Evolutionary conservation across 2,329 filamentous ascomycete genomes (phyloP).

Genomic region (Calonectria henricotiae): DNA sequence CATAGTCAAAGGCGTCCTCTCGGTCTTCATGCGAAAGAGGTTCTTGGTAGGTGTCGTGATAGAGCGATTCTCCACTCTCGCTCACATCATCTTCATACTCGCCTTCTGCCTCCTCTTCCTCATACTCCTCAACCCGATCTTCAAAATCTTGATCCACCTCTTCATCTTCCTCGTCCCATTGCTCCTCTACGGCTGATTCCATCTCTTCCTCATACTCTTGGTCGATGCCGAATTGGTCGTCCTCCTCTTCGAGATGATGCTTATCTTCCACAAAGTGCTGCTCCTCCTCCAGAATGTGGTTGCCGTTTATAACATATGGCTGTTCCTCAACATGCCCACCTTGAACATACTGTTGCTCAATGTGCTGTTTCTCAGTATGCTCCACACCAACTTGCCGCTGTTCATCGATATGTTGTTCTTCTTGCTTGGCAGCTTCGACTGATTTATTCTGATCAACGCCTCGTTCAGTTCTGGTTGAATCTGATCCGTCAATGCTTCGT

Average conservation of each 20-base stretch:
- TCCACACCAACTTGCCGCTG: conserved; percentile 49
- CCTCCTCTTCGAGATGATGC: conserved; percentile 8
- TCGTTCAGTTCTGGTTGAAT: conserved; percentile 52
- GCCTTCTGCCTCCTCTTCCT: conserved; percentile 56
- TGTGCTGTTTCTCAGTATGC: neutral
- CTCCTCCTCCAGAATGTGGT: conserved; percentile 10
- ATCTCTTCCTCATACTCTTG: conserved; percentile 35
- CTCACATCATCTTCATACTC: conserved; percentile 66
- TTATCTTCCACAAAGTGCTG: conserved; percentile 49
- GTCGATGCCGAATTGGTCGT: conserved; percentile 4
- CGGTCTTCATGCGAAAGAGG: conserved; percentile 90
- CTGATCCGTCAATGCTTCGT: conserved; percentile 13
- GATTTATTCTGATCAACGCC: conserved; percentile 4
- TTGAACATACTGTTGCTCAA: conserved; percentile 18
- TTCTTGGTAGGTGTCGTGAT: conserved; percentile 74
- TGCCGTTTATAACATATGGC: conserved; percentile 12
- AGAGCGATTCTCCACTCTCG: conserved; percentile 76
- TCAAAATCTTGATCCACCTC: neutral
- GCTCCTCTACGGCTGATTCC: conserved; percentile 49
- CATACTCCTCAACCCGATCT: conserved; percentile 41
- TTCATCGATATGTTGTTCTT: conserved; percentile 47
- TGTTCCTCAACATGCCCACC: conserved; percentile 31
- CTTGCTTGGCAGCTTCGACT: neutral
- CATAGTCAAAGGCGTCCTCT: conserved; percentile 95
- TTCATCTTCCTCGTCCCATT: conserved; percentile 54